These are phyloP conservation scores for Jamesozyma spencerorum DNA, from an alignment of 805 yeast species.

Conservation along the genomic window DNA sequence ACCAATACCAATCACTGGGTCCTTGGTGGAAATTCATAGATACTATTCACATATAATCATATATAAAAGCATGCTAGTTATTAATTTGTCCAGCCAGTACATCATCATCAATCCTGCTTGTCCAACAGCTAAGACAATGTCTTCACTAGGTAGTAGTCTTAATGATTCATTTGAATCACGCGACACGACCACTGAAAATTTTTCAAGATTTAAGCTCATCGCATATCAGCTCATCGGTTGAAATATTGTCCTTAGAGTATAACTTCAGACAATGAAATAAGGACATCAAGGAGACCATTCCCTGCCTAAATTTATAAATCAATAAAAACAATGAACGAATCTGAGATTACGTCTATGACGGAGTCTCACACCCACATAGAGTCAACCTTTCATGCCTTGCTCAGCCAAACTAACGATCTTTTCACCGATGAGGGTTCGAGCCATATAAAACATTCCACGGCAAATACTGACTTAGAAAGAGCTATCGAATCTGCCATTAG, in stretches of 20 bases:
- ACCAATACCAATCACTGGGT: slow-evolving; percentile 19
- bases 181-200: not conserved
- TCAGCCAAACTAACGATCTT: slow-evolving; percentile 11
- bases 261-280: no score
- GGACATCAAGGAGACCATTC: no score
- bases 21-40: slow-evolving; percentile 21
- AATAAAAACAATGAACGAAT: not conserved
- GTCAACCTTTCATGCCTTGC: slow-evolving; percentile 16
- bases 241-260: not conserved
- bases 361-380: slow-evolving; percentile 13
- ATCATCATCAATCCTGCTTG: not conserved
- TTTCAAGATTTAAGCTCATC: not conserved
- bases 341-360: not conserved
- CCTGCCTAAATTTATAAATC: no score
- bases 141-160: no score
- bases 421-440: slow-evolving; percentile 2
- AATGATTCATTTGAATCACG: no score
- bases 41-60: not conserved
- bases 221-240: not conserved
- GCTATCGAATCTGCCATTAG: slow-evolving; percentile 7
- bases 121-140: not conserved
- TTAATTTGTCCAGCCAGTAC: no score
- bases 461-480: slow-evolving; percentile 5
- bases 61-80: no score
- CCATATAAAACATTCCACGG: not conserved